Evolutionary conservation across 2,329 filamentous ascomycete genomes (phyloP).

Genomic region (Didymella glomerata): DNA sequence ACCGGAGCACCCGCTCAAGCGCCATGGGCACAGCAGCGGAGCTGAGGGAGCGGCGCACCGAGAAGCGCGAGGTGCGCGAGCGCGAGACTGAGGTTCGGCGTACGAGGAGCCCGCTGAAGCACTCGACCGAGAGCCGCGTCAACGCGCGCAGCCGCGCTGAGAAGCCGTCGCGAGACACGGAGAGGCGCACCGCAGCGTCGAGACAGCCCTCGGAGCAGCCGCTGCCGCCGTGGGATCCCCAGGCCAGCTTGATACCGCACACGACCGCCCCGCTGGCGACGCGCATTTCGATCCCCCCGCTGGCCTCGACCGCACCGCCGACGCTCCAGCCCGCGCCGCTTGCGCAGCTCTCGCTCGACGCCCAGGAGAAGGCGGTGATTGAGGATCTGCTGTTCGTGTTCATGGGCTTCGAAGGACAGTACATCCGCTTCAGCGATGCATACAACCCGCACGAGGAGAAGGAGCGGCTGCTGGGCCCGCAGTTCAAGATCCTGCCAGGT

Average conservation of each 20-base stretch:
- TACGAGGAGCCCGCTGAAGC: conserved; percentile 51
- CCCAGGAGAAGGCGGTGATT: conserved; percentile 85
- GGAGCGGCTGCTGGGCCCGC: conserved; percentile 82
- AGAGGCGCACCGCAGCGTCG: conserved; percentile 33
- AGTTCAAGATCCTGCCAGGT: conserved; percentile 80
- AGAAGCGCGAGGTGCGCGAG: conserved; percentile 49
- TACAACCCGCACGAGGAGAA: conserved; percentile 88
- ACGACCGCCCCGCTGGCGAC: conserved; percentile 77
- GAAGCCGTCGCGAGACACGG: conserved; percentile 39
- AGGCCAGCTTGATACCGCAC: conserved; percentile 76
- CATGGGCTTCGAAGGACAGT: conserved; percentile 99
- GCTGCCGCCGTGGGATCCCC: conserved; percentile 74
- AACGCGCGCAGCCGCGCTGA: conserved; percentile 46
- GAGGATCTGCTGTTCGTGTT: conserved; percentile 94
- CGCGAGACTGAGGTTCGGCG: conserved; percentile 47
- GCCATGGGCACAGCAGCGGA: conserved; percentile 27
- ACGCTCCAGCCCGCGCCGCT: conserved; percentile 73
- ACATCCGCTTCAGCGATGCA: conserved; percentile 82
- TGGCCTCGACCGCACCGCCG: conserved; percentile 72
- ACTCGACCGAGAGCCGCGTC: conserved; percentile 43
- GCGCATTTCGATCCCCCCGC: conserved; percentile 68
- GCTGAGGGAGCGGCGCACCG: conserved; percentile 44
- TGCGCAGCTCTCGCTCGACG: conserved; percentile 75
- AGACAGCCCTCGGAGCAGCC: conserved; percentile 35
- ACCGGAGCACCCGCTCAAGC: conserved; percentile 42